These are phyloP conservation scores for Alternaria triticina DNA, from an alignment of 2,329 filamentous ascomycete species.

Conservation along the genomic window DNA sequence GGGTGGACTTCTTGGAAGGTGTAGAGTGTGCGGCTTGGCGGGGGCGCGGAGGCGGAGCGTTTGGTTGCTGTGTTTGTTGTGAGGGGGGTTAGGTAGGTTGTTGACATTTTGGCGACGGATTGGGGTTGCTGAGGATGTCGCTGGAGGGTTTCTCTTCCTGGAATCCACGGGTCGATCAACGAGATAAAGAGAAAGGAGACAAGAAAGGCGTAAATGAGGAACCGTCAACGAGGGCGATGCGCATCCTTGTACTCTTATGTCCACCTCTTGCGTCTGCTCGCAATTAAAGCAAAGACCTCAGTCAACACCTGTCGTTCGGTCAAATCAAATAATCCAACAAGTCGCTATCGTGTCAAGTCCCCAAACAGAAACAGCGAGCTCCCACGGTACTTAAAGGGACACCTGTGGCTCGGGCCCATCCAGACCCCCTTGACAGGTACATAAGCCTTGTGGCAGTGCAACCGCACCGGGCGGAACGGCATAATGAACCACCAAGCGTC, in stretches of 20 bases:
- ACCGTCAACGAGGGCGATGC: neutral
- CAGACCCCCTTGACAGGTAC: neutral
- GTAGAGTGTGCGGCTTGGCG: constrained; percentile 19
- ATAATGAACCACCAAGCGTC: neutral
- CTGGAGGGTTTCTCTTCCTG: neutral
- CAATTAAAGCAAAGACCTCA: neutral
- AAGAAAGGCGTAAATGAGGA: neutral
- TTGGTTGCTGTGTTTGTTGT: neutral
- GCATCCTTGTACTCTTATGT: neutral
- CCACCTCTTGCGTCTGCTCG: neutral
- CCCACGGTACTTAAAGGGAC: neutral
- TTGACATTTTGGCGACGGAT: neutral
- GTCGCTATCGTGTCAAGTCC: neutral
- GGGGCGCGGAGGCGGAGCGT: neutral
- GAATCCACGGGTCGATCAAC: neutral
- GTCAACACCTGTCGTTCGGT: neutral
- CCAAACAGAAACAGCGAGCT: neutral
- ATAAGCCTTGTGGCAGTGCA: neutral
- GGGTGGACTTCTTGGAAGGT: constrained; percentile 11
- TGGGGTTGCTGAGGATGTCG: neutral
- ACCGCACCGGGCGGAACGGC: neutral
- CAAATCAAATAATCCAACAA: neutral
- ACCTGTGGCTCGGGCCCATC: neutral
- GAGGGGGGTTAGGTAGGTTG: neutral
- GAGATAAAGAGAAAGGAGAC: neutral